Base-by-base conservation (phyloP, 2,329 filamentous ascomycete genomes). In the Fusarium concolor region DNA sequence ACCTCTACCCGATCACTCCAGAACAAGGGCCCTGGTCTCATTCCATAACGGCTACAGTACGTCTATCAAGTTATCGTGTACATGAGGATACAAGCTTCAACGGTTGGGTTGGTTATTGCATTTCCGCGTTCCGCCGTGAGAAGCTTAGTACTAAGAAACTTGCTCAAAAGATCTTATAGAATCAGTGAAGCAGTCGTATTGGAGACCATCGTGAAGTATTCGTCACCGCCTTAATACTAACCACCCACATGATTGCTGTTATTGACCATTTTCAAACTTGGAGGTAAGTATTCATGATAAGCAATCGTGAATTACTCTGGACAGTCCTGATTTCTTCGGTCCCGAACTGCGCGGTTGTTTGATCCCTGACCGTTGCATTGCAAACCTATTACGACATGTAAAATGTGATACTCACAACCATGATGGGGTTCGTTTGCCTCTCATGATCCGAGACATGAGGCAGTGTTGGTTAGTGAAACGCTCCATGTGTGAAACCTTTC, bases 11-110 rank as follows among this genome's bases (percentile, higher is more conserved):
- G 53, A 58, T 49, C 47, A 57, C 47, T 61, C 55, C 55, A 52
- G 28, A 56, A 59, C 69, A 50, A 58, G 61, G 66, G 52, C 31
- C 51, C 51, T 33, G 43, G 56, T 15, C 46, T 54, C 24, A 59
- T 68, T 63, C 65, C 61, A 70, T 46, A 55, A 47, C 54, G 62
- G 50, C 65, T 63, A 49, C 56, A 44, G 20, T 31, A 29, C 51
- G 29, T 55, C 6, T 35, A 60, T 57, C 39, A 44, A 55, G 26
- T 46, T 55, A 61, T 39, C 28, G 33, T 54, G 57, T 68, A 51
- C 58, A 42, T 57, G 20, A 26, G 42, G 45, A 53, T 62, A 65
- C 62, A 56, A 52, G 35, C 53, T 56, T 70, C 56, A 33, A 59
- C 33, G 56, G 49, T 49, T 31, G 10, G 62, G 14, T 37, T 41